Base-by-base conservation (phyloP, 2,329 filamentous ascomycete genomes). In the Colletotrichum higginsianum region DNA sequence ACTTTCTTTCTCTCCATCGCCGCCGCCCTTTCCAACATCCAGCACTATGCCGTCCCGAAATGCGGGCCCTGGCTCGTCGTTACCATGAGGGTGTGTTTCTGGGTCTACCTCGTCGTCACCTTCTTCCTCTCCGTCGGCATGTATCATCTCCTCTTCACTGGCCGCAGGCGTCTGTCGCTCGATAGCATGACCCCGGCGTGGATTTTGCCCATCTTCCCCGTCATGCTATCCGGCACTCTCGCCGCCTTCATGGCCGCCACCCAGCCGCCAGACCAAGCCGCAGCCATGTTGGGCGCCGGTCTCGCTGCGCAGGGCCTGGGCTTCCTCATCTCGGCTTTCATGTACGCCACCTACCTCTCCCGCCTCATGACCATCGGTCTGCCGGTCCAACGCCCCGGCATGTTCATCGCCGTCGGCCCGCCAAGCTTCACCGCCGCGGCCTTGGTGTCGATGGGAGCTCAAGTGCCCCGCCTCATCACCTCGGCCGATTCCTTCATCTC, bases 391-490 rank as follows among this genome's bases (percentile, higher is more conserved):
- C 81, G 90, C 58, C 88, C 89, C 0, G 89, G 86, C 5, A 89
- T 92, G 86, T 92, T 91, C 80, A 91, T 92, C 76, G 87, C 88
- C 56, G 89, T 91, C 47, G 90, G 89, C 0, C 89, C 89, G 9
- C 88, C 89, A 0, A 81, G 82, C 56, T 80, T 89, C 63, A 82
- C 85, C 35, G 80, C 84, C 18, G 83, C 78, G 1, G 79, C 79
- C 7, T 66, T 82, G 9, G 74, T 73, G 5, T 44, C 67, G 15
- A 71, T 73, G 71, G 71, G 65, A 26, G 52, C 65, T 15, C 38
- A 69, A 40, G 38, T 64, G 16, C 65, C 67, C 13, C 62, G 71
- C 18, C 47, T 71, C 18, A 57, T 73, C 35, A 49, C 65, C 2
- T 30, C 60, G 21, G 62, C 71, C 15, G 55, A n/a, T 13, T 67